A percentile compares a stretch with the other conserved stretches of the same genome.
phyloP scores from a whole-genome alignment of 2,329 filamentous ascomycete species.

The Proliferodiscus dingleyae region DNA sequence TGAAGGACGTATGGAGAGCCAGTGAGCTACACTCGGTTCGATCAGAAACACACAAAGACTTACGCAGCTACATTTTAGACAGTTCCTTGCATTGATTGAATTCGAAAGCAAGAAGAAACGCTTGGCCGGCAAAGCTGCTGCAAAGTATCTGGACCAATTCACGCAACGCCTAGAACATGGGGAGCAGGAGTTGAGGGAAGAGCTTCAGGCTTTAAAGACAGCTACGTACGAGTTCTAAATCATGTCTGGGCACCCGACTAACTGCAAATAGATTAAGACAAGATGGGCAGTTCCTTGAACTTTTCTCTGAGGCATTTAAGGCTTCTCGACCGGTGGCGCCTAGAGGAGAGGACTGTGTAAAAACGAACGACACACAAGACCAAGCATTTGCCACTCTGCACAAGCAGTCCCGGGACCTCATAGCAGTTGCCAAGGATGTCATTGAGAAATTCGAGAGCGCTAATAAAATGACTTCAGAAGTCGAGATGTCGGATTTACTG shows the following conservation, averaged over 20 bases:
- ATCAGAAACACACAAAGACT: not conserved
- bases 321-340: slow-evolving; percentile 15
- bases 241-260: not conserved
- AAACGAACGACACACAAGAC: not conserved
- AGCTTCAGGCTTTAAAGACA: slow-evolving; percentile 5
- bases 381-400: slow-evolving; percentile 16
- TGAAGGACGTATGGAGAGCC: slow-evolving; percentile 22
- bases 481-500: slow-evolving; percentile 7
- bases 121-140: slow-evolving; percentile 12
- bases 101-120: slow-evolving; percentile 22
- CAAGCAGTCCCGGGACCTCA: slow-evolving; percentile 11
- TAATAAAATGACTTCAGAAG: slow-evolving; percentile 8
- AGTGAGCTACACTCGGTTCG: slow-evolving; percentile 16
- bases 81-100: slow-evolving; percentile 22
- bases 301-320: slow-evolving; percentile 19
- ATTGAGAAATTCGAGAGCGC: slow-evolving; percentile 17
- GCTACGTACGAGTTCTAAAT: not conserved
- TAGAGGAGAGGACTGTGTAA: not conserved
- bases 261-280: slow-evolving; percentile 13
- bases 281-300: slow-evolving; percentile 17
- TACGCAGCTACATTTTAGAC: slow-evolving; percentile 7
- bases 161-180: slow-evolving; percentile 8
- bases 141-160: slow-evolving; percentile 16
- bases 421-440: slow-evolving; percentile 10
- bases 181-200: slow-evolving; percentile 14